Conservation (phyloP, 1,284 basidiomycete genomes). For the Melanopsichium pennsylvanicum region DNA sequence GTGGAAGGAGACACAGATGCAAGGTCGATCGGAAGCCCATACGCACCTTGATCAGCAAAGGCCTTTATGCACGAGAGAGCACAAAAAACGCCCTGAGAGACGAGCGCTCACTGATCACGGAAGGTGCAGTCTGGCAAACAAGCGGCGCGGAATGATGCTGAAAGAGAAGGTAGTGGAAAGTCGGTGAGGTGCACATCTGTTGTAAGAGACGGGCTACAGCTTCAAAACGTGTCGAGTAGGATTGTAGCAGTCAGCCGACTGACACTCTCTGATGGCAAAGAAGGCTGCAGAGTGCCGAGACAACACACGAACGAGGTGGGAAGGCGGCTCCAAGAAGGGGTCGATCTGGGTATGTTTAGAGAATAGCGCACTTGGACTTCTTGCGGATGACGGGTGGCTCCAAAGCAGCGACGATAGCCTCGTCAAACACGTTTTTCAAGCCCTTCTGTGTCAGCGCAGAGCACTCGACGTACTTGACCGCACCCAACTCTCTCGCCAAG, state of each 20-base stretch:
- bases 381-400: constrained; percentile 91
- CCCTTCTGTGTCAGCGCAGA: constrained; percentile 98
- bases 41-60: background rate
- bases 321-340: constrained; percentile 3
- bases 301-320: background rate
- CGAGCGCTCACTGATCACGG: no score
- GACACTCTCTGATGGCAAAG: background rate
- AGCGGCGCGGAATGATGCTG: background rate
- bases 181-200: background rate
- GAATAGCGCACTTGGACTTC: constrained; percentile 80
- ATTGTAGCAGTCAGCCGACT: background rate
- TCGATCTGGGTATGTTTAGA: constrained; percentile 69
- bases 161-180: background rate
- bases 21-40: background rate
- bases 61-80: background rate
- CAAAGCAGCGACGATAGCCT: constrained; percentile 98
- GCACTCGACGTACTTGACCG: constrained; percentile 99
- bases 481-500: constrained; percentile 91
- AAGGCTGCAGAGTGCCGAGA: background rate
- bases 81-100: no score
- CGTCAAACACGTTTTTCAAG: constrained; percentile 99
- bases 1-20: background rate
- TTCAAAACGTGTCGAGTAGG: no score
- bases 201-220: no score
- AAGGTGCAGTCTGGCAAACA: no score